Evolutionary conservation across 352 stramenopile genomes (phyloP), one percentile per base, ranked within the genome.

Genomic region (Bremia lactucae): DNA sequence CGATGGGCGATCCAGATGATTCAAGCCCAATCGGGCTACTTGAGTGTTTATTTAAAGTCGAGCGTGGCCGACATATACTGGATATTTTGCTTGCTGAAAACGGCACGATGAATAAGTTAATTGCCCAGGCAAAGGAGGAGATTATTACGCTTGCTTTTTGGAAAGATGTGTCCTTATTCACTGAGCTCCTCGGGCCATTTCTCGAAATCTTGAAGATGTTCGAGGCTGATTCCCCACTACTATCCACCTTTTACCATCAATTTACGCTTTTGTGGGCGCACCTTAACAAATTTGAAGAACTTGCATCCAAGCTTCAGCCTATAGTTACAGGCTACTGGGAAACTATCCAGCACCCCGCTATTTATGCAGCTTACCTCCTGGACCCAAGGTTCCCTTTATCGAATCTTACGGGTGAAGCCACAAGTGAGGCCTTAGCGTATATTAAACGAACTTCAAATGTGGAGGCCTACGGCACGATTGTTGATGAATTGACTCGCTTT

Each of bases 281-380:
- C 38, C 31, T 87, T 2, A 62, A 87, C 24, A 82, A 79, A 47
- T 78, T 62, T 36, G 62, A 60, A n/a, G 57, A 49, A 23, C 42
- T 72, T 10, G 51, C 65, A 15, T 52, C 67, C n/a, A 65, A 72
- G 28, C 59, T 73, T 14, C 58, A 82, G 34, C 51, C 69, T 13
- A 64, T 83, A 41, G 69, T 87, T 45, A 72, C 65, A 7, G 46
- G 62, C 23, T 62, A 82, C 42, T 86, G 72, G 72, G 57, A 73
- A 20, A 43, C 33, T 13, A 66, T 86, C 31, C 65, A 72, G 18
- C 72, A 88, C 33, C 75, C 68, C 0, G 72, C 73, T 20, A 82
- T 83, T 54, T 86, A 86, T 60, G 81, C 68, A 21, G 75, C 75
- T 4, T 86, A 82, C 48, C 59, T 86, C 31, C 49, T 84, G n/a